phyloP scores from a whole-genome alignment of 768 basidiomycete species.

The Roridomyces roridus region DNA sequence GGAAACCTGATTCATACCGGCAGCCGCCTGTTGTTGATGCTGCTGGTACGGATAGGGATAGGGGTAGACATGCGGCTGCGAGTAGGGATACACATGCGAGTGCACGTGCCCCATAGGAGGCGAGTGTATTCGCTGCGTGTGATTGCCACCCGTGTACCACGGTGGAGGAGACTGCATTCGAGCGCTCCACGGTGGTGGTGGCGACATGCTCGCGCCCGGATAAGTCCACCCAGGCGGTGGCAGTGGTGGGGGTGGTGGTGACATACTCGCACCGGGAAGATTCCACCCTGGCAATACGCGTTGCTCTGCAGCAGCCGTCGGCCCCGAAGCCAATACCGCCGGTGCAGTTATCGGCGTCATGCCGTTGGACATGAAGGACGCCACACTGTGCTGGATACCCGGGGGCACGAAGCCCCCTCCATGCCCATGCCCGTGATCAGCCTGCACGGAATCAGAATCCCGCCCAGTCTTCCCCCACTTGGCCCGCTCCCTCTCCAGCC shows the following conservation, averaged over 20 bases:
- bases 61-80: background rate
- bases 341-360: slow-evolving; percentile 2
- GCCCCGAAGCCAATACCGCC: background rate
- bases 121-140: no score
- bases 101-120: no score
- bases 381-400: slow-evolving; percentile 14
- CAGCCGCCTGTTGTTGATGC: background rate
- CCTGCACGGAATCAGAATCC: no score
- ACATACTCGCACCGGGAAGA: background rate
- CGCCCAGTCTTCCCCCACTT: slow-evolving; percentile 12
- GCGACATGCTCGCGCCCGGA: background rate
- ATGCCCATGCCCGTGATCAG: background rate
- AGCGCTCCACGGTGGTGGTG: no score
- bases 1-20: slow-evolving; percentile 7
- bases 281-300: slow-evolving; percentile 11
- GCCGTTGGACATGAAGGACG: slow-evolving; percentile 21
- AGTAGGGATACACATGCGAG: background rate
- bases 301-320: background rate
- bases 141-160: background rate
- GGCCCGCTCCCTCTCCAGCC: slow-evolving; percentile 5
- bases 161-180: no score
- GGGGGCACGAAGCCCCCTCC: background rate
- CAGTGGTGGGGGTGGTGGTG: no score
- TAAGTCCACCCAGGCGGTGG: no score
- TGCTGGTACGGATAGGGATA: slow-evolving; percentile 1